A percentile compares a stretch with the other conserved stretches of the same genome.
phyloP scores from a whole-genome alignment of 768 basidiomycete species.

The Austroboletus festivus region DNA sequence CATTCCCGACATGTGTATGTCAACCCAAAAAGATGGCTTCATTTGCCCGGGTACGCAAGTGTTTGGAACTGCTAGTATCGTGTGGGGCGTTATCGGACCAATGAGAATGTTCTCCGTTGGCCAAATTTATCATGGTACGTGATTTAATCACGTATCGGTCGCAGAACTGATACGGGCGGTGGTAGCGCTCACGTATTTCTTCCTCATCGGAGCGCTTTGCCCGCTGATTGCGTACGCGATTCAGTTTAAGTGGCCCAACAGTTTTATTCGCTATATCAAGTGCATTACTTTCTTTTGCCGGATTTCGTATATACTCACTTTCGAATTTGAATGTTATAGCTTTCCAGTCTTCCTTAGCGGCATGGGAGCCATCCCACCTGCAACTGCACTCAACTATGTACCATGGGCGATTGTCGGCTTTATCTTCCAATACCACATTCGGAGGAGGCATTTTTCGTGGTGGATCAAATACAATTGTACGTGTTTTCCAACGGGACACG shows the following conservation, averaged over 20 bases:
- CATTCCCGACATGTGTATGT: constrained; percentile 39
- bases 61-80: constrained; percentile 75
- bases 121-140: constrained; percentile 51
- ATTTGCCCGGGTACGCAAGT: constrained; percentile 69
- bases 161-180: not conserved
- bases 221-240: constrained; percentile 56
- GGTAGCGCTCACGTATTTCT: constrained; percentile 59
- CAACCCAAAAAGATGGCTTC: constrained; percentile 47
- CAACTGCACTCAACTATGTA: constrained; percentile 62
- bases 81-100: constrained; percentile 84
- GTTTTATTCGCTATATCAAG: constrained; percentile 62
- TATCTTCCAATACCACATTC: constrained; percentile 61
- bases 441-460: constrained; percentile 61
- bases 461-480: constrained; percentile 56
- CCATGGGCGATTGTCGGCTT: constrained; percentile 65
- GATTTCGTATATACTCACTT: too few relatives aligned
- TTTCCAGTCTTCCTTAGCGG: constrained; percentile 54
- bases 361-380: constrained; percentile 60
- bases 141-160: not conserved
- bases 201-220: constrained; percentile 70
- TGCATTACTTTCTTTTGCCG: constrained; percentile 18
- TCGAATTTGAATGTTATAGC: constrained; percentile 17
- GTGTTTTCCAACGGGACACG: not conserved
- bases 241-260: constrained; percentile 58
- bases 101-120: constrained; percentile 63